Evolutionary conservation across 768 basidiomycete species (phyloP), one percentile per base, ranked within the genome.

Genomic region (Trametes cingulata): DNA sequence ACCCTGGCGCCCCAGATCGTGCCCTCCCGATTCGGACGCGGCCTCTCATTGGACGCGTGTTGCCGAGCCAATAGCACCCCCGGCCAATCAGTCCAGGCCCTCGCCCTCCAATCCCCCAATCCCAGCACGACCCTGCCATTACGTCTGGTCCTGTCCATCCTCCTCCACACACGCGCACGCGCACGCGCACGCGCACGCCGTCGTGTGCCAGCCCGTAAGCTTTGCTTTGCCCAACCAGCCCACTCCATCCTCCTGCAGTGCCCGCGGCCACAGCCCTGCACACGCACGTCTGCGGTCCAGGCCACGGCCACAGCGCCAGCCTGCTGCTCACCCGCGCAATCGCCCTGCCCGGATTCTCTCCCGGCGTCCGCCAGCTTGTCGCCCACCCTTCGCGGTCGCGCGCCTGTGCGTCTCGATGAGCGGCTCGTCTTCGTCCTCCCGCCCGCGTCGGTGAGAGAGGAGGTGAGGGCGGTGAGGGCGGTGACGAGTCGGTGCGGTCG

Each of bases 301-400:
- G 35, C 47, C 20, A 37, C 29, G 53, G 55, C 46, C 37, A 40
- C 47, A 12, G 39, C 55, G 45, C 45, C 47, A 12, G 39, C 55
- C 24, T 35, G 56, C 24, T 35, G 39, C 37, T 57, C 56, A 39
- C 58, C 61, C 56, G 61, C 35, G 48, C 50, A 60, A 63, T 49
- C 20, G 48, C 36, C 35, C 47, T 49, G 55, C 56, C 61, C 61
- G 56, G 61, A 58, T 58, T 63, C 58, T 58, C 43, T n/a, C 40
- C 52, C 51, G 56, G 56, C 61, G 61, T 46, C 61, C 51, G 61
- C 35, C 43, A 22, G 10, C 53, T n/a, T 40, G 54, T 37, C 55
- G 51, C 61, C 42, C 61, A 13, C 71, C 71, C 43, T 63, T 65
- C 33, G 60, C 33, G 0, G 69, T 69, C 41, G 61, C 56, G 9